Evolutionary conservation across 768 basidiomycete species (phyloP).

Genomic region (Boletus huronensis): DNA sequence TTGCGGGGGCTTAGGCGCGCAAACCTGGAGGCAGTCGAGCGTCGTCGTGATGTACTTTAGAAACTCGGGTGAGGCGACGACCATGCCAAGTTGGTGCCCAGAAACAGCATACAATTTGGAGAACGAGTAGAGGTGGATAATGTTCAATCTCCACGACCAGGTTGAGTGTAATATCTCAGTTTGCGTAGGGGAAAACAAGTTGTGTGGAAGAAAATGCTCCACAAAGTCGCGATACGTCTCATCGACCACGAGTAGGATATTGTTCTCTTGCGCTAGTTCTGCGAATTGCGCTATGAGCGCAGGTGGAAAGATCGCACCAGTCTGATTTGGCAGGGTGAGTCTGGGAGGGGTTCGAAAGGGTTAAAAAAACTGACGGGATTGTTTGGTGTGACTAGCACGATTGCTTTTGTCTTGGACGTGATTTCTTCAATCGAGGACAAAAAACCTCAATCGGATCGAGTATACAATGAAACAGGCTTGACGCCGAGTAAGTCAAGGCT

Average conservation of each 20-base stretch:
- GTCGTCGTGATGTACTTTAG: slow-evolving; percentile 49
- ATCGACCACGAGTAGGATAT: slow-evolving; percentile 73
- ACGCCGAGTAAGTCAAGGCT: slow-evolving; percentile 60
- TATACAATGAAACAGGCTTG: slow-evolving; percentile 51
- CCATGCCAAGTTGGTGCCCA: slow-evolving; percentile 73
- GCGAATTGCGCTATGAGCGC: slow-evolving; percentile 56
- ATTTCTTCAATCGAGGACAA: slow-evolving; percentile 54
- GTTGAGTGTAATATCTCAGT: neutral
- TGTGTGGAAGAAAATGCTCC: slow-evolving; percentile 49
- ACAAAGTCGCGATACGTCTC: slow-evolving; percentile 88
- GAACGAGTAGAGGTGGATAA: slow-evolving; percentile 76
- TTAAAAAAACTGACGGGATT: slow-evolving; percentile 51
- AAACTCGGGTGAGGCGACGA: slow-evolving; percentile 58
- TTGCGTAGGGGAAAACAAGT: slow-evolving; percentile 41
- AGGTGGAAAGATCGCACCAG: slow-evolving; percentile 66
- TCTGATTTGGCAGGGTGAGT: slow-evolving; percentile 34
- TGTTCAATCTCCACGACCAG: slow-evolving; percentile 53
- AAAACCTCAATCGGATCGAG: slow-evolving; percentile 51
- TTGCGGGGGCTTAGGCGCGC: slow-evolving; percentile 72
- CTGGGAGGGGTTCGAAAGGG: too few relatives aligned
- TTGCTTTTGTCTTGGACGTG: slow-evolving; percentile 58
- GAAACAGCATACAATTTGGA: slow-evolving; percentile 81
- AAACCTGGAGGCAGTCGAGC: slow-evolving; percentile 79
- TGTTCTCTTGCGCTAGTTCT: slow-evolving; percentile 48
- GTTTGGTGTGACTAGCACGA: slow-evolving; percentile 74